Conservation (phyloP, 1,284 basidiomycete species). For the Flammula alnicola region DNA sequence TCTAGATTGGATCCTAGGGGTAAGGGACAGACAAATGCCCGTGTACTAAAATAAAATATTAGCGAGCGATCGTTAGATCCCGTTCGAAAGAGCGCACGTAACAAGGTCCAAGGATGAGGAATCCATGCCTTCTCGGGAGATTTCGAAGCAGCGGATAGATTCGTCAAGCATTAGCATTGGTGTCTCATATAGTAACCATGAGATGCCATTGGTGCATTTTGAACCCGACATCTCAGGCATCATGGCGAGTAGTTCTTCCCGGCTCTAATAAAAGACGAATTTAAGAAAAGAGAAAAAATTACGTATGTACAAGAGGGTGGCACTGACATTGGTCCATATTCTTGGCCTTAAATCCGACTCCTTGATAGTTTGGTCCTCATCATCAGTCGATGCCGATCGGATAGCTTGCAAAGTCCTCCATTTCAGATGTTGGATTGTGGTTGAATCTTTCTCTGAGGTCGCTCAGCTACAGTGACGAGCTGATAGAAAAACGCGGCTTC, state of each 20-base stretch:
- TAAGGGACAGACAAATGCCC: conserved; percentile 6
- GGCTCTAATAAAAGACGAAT: conserved; percentile 28
- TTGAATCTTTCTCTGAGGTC: not conserved
- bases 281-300: not conserved
- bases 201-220: conserved; percentile 35
- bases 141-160: conserved; percentile 15
- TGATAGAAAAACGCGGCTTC: not conserved
- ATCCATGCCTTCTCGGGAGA: conserved; percentile 12
- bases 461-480: not conserved
- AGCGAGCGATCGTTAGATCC: not conserved
- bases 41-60: not conserved
- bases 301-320: not conserved
- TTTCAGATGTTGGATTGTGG: conserved; percentile 1
- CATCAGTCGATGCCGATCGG: not conserved
- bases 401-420: conserved; percentile 3
- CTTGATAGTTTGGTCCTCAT: not conserved
- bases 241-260: conserved; percentile 35
- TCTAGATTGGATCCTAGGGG: conserved; percentile 1
- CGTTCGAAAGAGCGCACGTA: conserved; percentile 17
- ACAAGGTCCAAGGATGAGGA: conserved; percentile 20
- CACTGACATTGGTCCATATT: conserved; percentile 20
- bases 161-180: conserved; percentile 38
- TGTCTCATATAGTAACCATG: conserved; percentile 36
- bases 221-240: conserved; percentile 35
- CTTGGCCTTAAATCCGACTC: conserved; percentile 9